These are phyloP conservation scores for Cryptosporidium ubiquitum DNA, from an alignment of 169 alveolate species.

Conservation along the genomic window DNA sequence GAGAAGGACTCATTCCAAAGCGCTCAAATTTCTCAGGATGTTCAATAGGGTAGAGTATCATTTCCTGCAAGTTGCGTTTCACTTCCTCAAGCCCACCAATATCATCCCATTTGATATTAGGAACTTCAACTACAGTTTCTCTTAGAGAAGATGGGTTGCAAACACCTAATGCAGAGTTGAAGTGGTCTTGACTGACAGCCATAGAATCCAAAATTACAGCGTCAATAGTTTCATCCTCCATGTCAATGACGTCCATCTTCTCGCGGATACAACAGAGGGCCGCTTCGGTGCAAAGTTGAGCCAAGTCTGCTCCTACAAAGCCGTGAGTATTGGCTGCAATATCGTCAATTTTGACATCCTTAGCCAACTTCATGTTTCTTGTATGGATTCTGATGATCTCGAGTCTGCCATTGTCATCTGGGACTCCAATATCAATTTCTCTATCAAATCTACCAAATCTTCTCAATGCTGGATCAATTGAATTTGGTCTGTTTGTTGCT, in stretches of 20 bases:
- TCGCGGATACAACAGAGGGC: constrained; percentile 99
- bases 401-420: constrained; percentile 99
- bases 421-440: constrained; percentile 99
- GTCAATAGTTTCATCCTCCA: constrained; percentile 95
- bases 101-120: constrained; percentile 99
- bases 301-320: constrained; percentile 97
- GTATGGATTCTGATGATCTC: constrained; percentile 98
- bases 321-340: constrained; percentile 99
- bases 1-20: constrained; percentile 98
- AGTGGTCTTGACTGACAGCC: constrained; percentile 99
- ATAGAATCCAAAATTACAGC: constrained; percentile 97
- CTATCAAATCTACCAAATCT: constrained; percentile 98
- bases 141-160: constrained; percentile 97
- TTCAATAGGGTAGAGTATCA: constrained; percentile 95
- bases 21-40: constrained; percentile 98
- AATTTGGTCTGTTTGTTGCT: constrained; percentile 98
- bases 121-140: constrained; percentile 98
- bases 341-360: constrained; percentile 97
- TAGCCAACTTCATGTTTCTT: constrained; percentile 98
- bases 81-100: constrained; percentile 98
- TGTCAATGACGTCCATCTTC: constrained; percentile 98
- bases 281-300: constrained; percentile 97
- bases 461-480: constrained; percentile 98
- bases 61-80: constrained; percentile 94
- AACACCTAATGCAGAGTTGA: constrained; percentile 95